A percentile compares a stretch with the other conserved stretches of the same genome.
Conservation (phyloP, 73 alveolate genomes). For the Tetrahymena borealis region DNA sequence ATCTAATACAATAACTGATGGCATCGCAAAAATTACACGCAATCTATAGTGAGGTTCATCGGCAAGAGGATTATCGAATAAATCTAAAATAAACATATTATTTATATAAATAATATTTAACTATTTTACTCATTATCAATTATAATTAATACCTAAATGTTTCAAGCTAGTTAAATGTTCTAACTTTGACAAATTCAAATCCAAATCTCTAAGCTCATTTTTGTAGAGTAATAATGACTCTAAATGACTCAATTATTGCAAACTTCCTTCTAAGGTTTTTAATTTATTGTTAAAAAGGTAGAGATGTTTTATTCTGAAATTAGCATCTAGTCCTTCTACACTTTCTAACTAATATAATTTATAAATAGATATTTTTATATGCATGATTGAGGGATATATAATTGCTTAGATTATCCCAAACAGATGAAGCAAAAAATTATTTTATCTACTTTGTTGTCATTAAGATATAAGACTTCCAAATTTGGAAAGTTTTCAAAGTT, state of each 20-base stretch:
- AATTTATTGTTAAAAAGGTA: constrained; percentile 73
- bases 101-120: not conserved
- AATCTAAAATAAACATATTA: constrained; percentile 39
- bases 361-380: not conserved
- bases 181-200: constrained; percentile 62
- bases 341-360: constrained; percentile 32
- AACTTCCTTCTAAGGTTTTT: constrained; percentile 77
- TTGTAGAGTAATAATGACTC: constrained; percentile 73
- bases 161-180: constrained; percentile 71
- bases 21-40: constrained; percentile 81
- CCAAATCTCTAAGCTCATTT: constrained; percentile 85
- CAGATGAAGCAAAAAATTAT: constrained; percentile 18
- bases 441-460: constrained; percentile 72
- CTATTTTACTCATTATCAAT: not conserved
- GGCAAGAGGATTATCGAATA: constrained; percentile 91
- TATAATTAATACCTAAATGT: constrained; percentile 34
- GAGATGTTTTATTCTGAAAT: constrained; percentile 84
- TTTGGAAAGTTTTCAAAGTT: constrained; percentile 86
- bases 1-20: constrained; percentile 77
- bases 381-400: no score
- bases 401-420: no score
- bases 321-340: constrained; percentile 69
- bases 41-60: constrained; percentile 95
- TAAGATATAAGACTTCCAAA: constrained; percentile 92
- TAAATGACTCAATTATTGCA: constrained; percentile 77